These are phyloP conservation scores for Cercospora citrullina DNA, from an alignment of 2,329 filamentous ascomycete species.

Conservation along the genomic window DNA sequence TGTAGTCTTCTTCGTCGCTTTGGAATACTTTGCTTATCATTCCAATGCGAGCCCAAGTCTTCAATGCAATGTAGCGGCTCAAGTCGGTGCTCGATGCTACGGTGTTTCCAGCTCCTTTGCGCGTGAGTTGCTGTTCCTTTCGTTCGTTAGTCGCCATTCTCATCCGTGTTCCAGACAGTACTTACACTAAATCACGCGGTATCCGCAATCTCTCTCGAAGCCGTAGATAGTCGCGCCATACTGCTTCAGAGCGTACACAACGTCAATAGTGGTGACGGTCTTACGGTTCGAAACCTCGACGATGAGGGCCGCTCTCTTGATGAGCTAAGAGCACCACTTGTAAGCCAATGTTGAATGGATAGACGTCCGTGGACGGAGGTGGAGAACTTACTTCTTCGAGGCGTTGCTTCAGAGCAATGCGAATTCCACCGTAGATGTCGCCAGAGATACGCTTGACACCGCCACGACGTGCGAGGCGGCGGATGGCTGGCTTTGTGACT, in stretches of 20 bases:
- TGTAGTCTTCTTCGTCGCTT: no score
- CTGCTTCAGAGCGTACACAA: background rate
- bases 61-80: background rate
- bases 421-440: constrained; percentile 62
- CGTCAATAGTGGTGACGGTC: background rate
- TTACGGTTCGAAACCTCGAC: background rate
- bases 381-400: constrained; percentile 55
- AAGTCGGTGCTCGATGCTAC: fast-evolving
- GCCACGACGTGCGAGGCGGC: constrained; percentile 72
- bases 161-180: background rate
- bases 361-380: background rate
- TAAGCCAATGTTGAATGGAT: no score
- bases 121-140: background rate
- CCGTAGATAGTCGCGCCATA: background rate
- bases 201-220: background rate
- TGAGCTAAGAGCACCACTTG: background rate
- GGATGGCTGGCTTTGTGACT: constrained; percentile 72
- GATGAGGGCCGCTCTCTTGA: no score
- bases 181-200: background rate
- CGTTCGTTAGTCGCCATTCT: background rate
- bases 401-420: constrained; percentile 55
- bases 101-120: background rate
- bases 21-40: no score
- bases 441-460: constrained; percentile 72
- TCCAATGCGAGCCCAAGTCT: background rate